Evolutionary conservation across 2,329 filamentous ascomycete genomes (phyloP), one percentile per base, ranked within the genome.

Genomic region (Leptographium lundbergii): DNA sequence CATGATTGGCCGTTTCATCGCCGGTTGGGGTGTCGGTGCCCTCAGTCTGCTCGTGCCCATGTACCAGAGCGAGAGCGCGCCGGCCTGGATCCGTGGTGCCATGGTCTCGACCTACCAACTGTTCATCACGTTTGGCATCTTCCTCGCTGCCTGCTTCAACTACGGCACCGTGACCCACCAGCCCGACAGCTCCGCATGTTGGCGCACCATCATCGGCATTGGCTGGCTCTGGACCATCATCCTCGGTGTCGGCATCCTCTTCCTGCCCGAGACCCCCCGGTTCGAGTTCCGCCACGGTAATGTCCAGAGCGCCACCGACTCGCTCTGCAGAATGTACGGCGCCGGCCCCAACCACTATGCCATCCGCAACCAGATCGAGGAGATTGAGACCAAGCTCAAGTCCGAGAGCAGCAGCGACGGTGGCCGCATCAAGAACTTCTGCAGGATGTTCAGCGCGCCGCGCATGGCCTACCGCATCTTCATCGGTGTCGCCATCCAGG

Each of bases 101-200:
- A 78, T 87, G 51, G 80, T 86, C n/a, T 77, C 79, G 5, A 82
- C 80, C n/a, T 89, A 88, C 70, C 86, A 89, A 71, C 79, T 89
- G 19, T 84, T 88, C 72, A 86, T 89, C 68, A 89, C 85, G 0
- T 74, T 88, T 32, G 86, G 86, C 39, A 87, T 89, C 63, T 80
- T 82, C 57, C 68, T 78, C 22, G 64, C 63, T 4, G 62, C 62
- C 54, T 71, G 77, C 58, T 74, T 83, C 65, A 82, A 82, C 69
- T 81, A 73, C 57, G 79, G 77, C 51, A 73, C 78, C 11, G 71
- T 74, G 51, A 66, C 65, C 11, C 75, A 78, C 63, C 60, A 77
- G 52, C 66, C 72, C 3, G 68, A 68, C 0, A 69, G 73, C 50
- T 57, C 63, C 1, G 70, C 68, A 0, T 79, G 81, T 1, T 89